Conservation (phyloP, 192 early-diverging fungal species). For the Podila verticillata region DNA sequence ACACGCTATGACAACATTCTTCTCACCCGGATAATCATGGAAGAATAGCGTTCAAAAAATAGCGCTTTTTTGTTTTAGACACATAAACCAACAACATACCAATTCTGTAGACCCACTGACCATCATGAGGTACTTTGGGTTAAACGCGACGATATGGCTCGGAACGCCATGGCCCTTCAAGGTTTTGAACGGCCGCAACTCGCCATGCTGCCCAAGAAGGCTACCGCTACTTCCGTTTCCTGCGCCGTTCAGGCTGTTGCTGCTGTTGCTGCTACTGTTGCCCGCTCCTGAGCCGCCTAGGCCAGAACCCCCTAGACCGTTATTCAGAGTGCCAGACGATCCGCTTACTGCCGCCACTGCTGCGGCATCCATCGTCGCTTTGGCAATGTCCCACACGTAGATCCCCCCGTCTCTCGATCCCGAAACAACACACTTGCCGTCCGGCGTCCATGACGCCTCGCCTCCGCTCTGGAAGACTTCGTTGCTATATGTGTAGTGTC, state of each 20-base stretch:
- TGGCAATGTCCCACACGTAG: conserved; percentile 70
- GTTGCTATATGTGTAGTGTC: conserved; percentile 47
- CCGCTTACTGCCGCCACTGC: background rate
- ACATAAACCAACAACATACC: conserved; percentile 70
- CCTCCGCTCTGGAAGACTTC: conserved; percentile 41
- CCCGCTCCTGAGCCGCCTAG: background rate
- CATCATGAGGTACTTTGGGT: conserved; percentile 81
- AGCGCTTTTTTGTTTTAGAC: background rate
- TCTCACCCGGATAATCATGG: background rate
- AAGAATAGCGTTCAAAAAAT: background rate
- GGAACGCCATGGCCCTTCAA: conserved; percentile 61
- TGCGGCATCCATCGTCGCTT: conserved; percentile 49
- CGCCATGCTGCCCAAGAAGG: conserved; percentile 27
- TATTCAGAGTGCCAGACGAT: conserved; percentile 3
- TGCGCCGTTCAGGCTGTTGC: background rate
- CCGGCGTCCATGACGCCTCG: conserved; percentile 74
- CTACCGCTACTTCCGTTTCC: conserved; percentile 4
- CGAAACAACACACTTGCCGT: conserved; percentile 75
- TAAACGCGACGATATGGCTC: conserved; percentile 71
- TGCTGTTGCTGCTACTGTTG: conserved; percentile 1
- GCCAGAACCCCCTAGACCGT: background rate
- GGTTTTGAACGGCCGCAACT: conserved; percentile 49
- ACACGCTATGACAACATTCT: background rate
- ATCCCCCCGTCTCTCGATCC: conserved; percentile 75
- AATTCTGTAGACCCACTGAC: conserved; percentile 71